Conservation (phyloP, 1,284 basidiomycete species). For the Coriolopsis trogii region DNA sequence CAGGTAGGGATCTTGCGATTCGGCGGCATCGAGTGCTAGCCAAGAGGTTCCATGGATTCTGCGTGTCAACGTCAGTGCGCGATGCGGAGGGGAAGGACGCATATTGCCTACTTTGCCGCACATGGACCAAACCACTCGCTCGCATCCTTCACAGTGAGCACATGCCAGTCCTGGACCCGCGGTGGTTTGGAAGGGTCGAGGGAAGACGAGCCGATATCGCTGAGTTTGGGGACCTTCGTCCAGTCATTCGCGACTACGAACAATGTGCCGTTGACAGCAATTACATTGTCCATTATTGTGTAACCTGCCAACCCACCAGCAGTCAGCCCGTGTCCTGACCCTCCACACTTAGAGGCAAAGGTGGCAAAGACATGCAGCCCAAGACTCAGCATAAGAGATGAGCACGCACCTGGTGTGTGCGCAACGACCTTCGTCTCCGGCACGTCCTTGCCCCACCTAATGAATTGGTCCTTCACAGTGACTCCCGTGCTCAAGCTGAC, state of each 20-base stretch:
- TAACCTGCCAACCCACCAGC: constrained; percentile 53
- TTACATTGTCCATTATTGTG: constrained; percentile 79
- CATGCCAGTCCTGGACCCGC: constrained; percentile 63
- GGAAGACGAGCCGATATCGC: constrained; percentile 51
- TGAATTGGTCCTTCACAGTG: constrained; percentile 52
- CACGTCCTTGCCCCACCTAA: constrained; percentile 53
- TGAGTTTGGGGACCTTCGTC: constrained; percentile 50
- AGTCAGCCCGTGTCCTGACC: constrained; percentile 3
- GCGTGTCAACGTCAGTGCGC: constrained; percentile 11
- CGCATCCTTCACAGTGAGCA: constrained; percentile 29
- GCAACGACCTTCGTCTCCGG: constrained; percentile 54
- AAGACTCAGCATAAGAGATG: neutral
- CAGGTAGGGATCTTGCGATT: constrained; percentile 63
- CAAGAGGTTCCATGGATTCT: constrained; percentile 34
- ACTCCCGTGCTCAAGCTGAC: constrained; percentile 29
- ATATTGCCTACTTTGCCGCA: constrained; percentile 36
- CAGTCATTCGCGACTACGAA: constrained; percentile 68
- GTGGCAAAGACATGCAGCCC: neutral
- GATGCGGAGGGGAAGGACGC: neutral
- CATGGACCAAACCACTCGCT: constrained; percentile 29
- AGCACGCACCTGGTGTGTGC: constrained; percentile 59
- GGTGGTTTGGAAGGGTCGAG: constrained; percentile 44
- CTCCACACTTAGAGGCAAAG: too few species aligned
- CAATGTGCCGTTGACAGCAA: constrained; percentile 67
- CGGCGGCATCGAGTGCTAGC: constrained; percentile 31